Evolutionary conservation across 108 stramenopile genomes (phyloP).

Genomic region (Craspedostauros australis): DNA sequence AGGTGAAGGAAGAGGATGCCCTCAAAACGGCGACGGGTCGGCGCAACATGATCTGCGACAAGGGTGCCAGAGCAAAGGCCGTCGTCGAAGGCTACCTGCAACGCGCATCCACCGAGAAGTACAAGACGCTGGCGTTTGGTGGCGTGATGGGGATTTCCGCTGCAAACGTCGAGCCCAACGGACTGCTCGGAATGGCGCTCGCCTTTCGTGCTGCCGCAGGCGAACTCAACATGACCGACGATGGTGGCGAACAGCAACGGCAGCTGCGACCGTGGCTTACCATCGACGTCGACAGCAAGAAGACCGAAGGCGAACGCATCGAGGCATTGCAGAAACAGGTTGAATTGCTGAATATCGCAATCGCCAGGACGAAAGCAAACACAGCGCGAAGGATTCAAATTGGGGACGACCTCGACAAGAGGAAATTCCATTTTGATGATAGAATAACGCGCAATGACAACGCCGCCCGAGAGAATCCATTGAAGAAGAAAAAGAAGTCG

Average conservation of each 20-base stretch:
- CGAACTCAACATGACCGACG: constrained; percentile 57
- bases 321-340: constrained; percentile 32
- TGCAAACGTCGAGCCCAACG: constrained; percentile 58
- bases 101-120: constrained; percentile 38
- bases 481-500: constrained; percentile 23
- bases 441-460: constrained; percentile 22
- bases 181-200: constrained; percentile 76
- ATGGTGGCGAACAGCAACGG: constrained; percentile 32
- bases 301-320: constrained; percentile 36
- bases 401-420: constrained; percentile 9
- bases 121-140: constrained; percentile 35
- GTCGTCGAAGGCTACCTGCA: constrained; percentile 68
- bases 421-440: constrained; percentile 4
- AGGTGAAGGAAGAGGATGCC: constrained; percentile 37
- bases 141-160: constrained; percentile 52
- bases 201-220: constrained; percentile 84
- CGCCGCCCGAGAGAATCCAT: constrained; percentile 28
- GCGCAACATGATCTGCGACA: constrained; percentile 31
- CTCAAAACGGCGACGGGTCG: constrained; percentile 18
- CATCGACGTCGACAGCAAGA: constrained; percentile 50
- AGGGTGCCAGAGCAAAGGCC: constrained; percentile 62
- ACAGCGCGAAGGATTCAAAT: constrained; percentile 15
- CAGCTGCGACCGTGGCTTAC: constrained; percentile 56
- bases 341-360: constrained; percentile 35
- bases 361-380: constrained; percentile 11